phyloP scores from a whole-genome alignment of 106 monocot genomes.

The Ottelia alismoides region DNA sequence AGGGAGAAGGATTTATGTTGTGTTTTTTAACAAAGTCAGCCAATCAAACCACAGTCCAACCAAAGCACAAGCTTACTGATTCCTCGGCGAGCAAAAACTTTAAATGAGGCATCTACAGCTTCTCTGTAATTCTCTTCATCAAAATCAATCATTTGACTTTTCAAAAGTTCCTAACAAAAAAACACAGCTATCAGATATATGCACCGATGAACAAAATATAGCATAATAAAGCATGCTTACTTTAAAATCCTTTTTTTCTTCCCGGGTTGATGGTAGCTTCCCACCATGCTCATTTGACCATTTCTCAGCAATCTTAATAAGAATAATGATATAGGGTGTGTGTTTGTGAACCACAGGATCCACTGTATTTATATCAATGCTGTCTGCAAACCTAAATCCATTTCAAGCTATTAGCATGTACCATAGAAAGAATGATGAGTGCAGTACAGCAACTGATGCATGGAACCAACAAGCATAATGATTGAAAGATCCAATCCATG shows the following conservation, averaged over 20 bases:
- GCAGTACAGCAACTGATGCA: no score
- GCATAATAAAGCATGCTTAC: constrained; percentile 15
- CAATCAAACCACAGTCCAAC: no score
- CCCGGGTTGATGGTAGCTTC: constrained; percentile 68
- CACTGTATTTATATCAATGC: constrained; percentile 46
- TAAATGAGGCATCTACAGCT: constrained; percentile 85
- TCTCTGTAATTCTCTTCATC: constrained; percentile 99
- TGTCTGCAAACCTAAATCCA: constrained; percentile 70
- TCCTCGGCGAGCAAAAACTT: constrained; percentile 68
- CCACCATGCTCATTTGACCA: constrained; percentile 74
- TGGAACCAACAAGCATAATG: no score
- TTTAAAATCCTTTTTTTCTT: constrained; percentile 98
- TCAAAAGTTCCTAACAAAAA: constrained; percentile 57
- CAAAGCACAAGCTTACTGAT: constrained; percentile 79
- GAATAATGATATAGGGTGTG: constrained; percentile 85
- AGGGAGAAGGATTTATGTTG: no score
- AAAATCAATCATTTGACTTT: constrained; percentile 57
- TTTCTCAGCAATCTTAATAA: constrained; percentile 77
- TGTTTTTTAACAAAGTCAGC: no score
- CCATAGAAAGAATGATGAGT: no score
- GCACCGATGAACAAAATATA: not conserved
- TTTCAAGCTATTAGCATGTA: no score
- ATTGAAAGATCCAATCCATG: no score
- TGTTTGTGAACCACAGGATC: constrained; percentile 94
- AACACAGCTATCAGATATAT: not conserved